A percentile compares a stretch with the other conserved stretches of the same genome.
Conservation (phyloP, 441 rosid species). For the Syzygium malaccense region DNA sequence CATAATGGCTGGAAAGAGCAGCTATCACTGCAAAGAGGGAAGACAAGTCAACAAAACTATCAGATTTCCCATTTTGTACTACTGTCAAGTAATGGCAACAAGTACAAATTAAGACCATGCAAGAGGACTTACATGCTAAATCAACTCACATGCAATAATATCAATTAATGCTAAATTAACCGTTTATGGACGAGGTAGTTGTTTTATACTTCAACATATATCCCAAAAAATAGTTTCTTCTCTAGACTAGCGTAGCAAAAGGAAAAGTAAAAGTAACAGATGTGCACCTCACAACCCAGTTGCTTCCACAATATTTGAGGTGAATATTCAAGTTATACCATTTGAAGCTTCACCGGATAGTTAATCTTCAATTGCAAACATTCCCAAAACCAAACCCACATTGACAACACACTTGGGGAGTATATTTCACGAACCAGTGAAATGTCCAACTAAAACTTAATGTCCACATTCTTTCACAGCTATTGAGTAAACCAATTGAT, state of each 20-base stretch:
- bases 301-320: background rate
- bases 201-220: background rate
- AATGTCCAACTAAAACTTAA: background rate
- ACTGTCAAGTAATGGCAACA: background rate
- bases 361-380: background rate
- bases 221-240: background rate
- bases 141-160: background rate
- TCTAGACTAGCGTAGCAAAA: background rate
- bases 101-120: background rate
- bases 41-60: slow-evolving; percentile 2
- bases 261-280: background rate
- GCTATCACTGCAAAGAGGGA: slow-evolving; percentile 51
- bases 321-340: background rate
- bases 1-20: slow-evolving; percentile 51
- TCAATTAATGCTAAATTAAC: background rate
- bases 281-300: background rate
- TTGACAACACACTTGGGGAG: background rate
- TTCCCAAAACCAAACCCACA: background rate
- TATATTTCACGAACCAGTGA: background rate
- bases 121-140: background rate
- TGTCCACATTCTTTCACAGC: background rate
- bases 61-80: background rate
- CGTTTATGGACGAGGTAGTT: background rate
- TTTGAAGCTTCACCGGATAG: background rate
- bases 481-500: background rate